Base-by-base conservation (phyloP, 805 yeast species). In the Kazachstania bromeliacearum region DNA sequence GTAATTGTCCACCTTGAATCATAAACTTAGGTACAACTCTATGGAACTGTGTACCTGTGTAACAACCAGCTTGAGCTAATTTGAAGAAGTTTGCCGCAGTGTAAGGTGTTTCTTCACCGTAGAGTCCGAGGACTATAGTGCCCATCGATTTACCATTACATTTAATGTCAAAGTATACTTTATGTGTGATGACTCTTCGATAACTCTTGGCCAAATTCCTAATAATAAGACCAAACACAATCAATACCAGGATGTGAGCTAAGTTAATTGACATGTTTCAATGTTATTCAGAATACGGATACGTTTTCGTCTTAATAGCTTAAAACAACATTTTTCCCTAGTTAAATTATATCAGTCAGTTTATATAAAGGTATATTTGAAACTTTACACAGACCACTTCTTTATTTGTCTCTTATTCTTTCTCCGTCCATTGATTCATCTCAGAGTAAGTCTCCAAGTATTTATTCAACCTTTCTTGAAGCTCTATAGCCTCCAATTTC, bases 21-120 rank as follows among this genome's bases (percentile, higher is more conserved):
- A 79, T 79, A 55, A 79, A 79, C 43, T 70, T 63, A 39, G 77
- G 73, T 53, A 79, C 79, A 41, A 79, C 78, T 56, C 88, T 66
- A 66, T 80, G 87, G 75, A 80, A 80, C 39, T 70, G 66, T 12
- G 82, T 72, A 41, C 69, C 68, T 46, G 68, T 62, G 66, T 77
- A 79, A 25, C 78, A 77, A 53, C 78, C 67, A 26, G 67, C 60
- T 23, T 82, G 76, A 54, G 85, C 67, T 60, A 87, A 70, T 52
- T 81, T 80, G 51, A 83, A 76, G 65, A 87, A 87, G 70, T 88
- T 88, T 60, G 84, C 88, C 27, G 71, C 92, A 19, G 96, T 88
- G 61, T 80, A 81, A 48, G 94, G 95, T 26, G 80, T 89, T 33
- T 75, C 83, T 17, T 77, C 73, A 32, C 96, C 96, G 57, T 79